phyloP scores from a whole-genome alignment of 208 protist species.

The Phytomonas sp. region DNA sequence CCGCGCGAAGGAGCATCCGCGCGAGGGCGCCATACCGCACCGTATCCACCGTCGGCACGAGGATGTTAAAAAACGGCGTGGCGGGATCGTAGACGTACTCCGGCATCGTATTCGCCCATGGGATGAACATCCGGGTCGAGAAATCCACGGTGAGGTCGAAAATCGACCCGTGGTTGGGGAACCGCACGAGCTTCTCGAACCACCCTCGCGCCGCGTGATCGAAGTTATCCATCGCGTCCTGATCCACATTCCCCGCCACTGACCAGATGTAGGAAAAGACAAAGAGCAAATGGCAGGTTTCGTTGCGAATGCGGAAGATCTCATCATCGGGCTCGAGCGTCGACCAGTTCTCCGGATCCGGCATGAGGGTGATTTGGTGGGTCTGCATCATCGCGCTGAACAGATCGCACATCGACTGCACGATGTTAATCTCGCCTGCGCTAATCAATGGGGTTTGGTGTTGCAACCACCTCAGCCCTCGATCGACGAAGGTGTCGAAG shows the following conservation, averaged over 20 bases:
- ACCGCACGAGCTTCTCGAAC: constrained; percentile 77
- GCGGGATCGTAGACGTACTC: constrained; percentile 76
- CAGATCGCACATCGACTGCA: constrained; percentile 88
- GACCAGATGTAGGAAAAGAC: constrained; percentile 95
- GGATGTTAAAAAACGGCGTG: constrained; percentile 94
- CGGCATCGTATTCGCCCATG: constrained; percentile 76
- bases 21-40: constrained; percentile 92
- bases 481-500: constrained; percentile 83
- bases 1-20: constrained; percentile 73
- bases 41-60: constrained; percentile 96
- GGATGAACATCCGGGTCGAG: constrained; percentile 56
- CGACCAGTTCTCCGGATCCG: constrained; percentile 48
- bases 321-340: constrained; percentile 45
- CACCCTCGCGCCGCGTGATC: constrained; percentile 76
- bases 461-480: constrained; percentile 86
- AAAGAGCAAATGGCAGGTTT: constrained; percentile 87
- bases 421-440: constrained; percentile 89
- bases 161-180: constrained; percentile 85
- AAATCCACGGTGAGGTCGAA: constrained; percentile 94
- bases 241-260: constrained; percentile 92
- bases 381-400: constrained; percentile 77
- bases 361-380: constrained; percentile 69
- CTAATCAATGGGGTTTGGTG: constrained; percentile 78
- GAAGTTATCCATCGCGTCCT: constrained; percentile 84
- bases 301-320: constrained; percentile 78